These are phyloP conservation scores for Scortechinia acanthostroma DNA, from an alignment of 2,329 filamentous ascomycete species.

Conservation along the genomic window DNA sequence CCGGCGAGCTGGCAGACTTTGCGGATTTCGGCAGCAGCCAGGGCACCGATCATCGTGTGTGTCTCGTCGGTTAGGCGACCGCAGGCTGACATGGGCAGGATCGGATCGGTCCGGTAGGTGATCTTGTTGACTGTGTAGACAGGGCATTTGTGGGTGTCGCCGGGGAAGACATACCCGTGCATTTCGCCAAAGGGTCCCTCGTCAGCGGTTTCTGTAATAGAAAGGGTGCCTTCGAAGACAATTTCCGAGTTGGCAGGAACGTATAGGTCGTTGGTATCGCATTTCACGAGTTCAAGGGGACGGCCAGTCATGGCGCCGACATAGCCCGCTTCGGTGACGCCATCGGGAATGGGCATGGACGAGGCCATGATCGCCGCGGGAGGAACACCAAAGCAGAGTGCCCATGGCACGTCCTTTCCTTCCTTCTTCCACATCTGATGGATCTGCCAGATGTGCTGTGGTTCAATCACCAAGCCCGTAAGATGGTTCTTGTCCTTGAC, in stretches of 20 bases:
- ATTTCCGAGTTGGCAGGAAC: constrained; percentile 42
- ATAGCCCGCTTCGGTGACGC: constrained; percentile 36
- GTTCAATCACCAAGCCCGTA: constrained; percentile 28
- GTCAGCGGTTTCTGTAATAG: constrained; percentile 25
- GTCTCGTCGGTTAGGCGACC: constrained; percentile 35
- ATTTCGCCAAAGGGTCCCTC: constrained; percentile 43
- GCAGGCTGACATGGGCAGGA: constrained; percentile 32
- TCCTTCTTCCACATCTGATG: constrained; percentile 33
- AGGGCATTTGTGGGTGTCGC: constrained; percentile 25
- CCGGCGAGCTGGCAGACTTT: constrained; percentile 20
- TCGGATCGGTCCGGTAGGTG: constrained; percentile 35
- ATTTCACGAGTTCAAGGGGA: constrained; percentile 38
- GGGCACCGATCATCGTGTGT: constrained; percentile 28
- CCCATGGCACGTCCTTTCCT: constrained; percentile 35
- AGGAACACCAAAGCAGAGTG: constrained; percentile 36
- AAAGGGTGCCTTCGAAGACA: constrained; percentile 38
- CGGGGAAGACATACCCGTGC: constrained; percentile 33
- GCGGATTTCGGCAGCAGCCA: constrained; percentile 32
- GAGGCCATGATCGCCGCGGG: constrained; percentile 38
- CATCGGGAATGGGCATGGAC: constrained; percentile 37
- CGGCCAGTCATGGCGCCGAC: constrained; percentile 34
- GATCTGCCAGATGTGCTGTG: constrained; percentile 37
- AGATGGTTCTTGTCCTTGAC: constrained; percentile 31
- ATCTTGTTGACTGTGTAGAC: constrained; percentile 33
- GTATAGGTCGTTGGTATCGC: constrained; percentile 36